phyloP scores from a whole-genome alignment of 345 rosid species.

The Zanthoxylum bungeanum region DNA sequence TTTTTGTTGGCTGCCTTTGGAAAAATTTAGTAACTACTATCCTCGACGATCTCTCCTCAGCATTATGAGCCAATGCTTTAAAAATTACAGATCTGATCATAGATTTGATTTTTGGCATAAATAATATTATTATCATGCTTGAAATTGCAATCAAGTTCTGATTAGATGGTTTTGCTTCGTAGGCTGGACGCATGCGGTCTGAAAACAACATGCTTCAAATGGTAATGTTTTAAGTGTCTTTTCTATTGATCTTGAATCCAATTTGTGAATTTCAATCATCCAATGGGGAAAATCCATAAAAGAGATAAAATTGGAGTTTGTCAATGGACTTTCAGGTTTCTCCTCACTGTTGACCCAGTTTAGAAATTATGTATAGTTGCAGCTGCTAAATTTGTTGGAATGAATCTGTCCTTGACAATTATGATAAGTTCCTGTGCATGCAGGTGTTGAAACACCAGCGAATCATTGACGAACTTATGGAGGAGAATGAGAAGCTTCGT shows the following conservation, averaged over 20 bases:
- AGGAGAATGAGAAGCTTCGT: conserved; percentile 78
- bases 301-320: neutral
- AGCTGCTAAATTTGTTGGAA: neutral
- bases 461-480: conserved; percentile 67
- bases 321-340: neutral
- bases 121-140: conserved; percentile 6
- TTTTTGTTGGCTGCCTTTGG: neutral
- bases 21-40: neutral
- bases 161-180: conserved; percentile 19
- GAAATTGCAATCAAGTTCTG: conserved; percentile 3
- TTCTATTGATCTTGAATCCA: conserved; percentile 8
- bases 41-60: neutral
- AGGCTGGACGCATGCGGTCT: conserved; percentile 57
- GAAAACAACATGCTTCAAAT: conserved; percentile 82
- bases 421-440: neutral
- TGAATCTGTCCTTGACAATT: neutral
- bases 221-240: conserved; percentile 44
- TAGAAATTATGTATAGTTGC: neutral
- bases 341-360: neutral
- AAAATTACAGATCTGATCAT: neutral
- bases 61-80: neutral
- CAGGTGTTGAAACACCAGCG: conserved; percentile 83
- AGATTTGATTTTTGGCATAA: neutral
- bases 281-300: conserved; percentile 2
- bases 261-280: conserved; percentile 7